Conservation (phyloP, 2,329 filamentous ascomycete genomes). For the Colletotrichum horii region DNA sequence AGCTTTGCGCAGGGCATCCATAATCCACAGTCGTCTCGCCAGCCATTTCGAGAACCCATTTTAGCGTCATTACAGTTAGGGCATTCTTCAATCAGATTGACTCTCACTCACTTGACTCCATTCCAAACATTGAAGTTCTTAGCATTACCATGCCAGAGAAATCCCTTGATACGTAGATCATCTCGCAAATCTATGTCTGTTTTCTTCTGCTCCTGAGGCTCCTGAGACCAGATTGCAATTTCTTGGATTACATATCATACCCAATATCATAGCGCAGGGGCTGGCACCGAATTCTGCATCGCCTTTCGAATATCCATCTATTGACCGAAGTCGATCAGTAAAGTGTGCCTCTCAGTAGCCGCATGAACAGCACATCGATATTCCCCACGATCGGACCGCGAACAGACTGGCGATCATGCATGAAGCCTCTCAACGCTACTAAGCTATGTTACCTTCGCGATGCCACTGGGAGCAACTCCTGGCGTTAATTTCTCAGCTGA, state of each 20-base stretch:
- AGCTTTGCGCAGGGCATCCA: not conserved
- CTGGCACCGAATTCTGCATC: not conserved
- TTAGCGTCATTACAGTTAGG: not conserved
- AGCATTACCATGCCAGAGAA: not conserved
- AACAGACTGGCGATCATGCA: not conserved
- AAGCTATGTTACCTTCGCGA: not conserved
- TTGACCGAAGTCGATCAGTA: not conserved
- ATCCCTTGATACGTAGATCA: not conserved
- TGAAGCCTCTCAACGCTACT: not conserved
- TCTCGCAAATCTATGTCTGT: not conserved
- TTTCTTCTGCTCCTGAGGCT: not conserved
- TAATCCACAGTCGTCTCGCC: not conserved
- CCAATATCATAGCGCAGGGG: too few relatives aligned
- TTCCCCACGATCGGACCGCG: not conserved
- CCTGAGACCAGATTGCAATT: not conserved
- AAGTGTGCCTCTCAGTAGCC: too few relatives aligned
- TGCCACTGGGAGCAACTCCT: fast-evolving
- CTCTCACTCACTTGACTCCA: not conserved
- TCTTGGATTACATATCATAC: not conserved
- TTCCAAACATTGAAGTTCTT: not conserved
- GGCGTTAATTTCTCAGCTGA: not conserved
- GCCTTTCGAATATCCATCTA: not conserved
- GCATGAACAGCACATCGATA: not conserved
- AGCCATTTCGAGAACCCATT: not conserved
- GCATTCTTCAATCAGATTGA: not conserved